These are phyloP conservation scores for Phanerochaete carnosa DNA, from an alignment of 768 basidiomycete species.

Conservation along the genomic window DNA sequence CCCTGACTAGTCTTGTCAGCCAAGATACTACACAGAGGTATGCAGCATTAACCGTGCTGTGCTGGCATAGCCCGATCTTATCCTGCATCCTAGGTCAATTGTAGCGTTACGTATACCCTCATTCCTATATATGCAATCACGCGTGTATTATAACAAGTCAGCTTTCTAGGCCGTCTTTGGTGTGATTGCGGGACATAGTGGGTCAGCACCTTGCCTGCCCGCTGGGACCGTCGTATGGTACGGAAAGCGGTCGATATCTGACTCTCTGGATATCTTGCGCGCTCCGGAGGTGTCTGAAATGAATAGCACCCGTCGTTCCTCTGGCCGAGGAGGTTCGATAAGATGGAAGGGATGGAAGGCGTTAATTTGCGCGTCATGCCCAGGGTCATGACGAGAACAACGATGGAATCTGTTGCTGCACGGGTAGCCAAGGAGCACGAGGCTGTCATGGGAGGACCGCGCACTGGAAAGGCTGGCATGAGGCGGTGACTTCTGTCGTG, in stretches of 20 bases:
- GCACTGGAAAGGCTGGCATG: not conserved
- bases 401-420: not conserved
- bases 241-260: not conserved
- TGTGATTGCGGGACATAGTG: not conserved
- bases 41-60: not conserved
- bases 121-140: not conserved
- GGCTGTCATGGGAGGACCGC: not conserved
- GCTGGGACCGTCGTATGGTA: not conserved
- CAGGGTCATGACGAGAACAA: not conserved
- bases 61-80: not conserved
- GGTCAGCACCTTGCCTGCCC: not conserved
- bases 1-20: not conserved
- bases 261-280: not conserved
- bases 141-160: not conserved
- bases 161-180: not conserved
- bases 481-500: not conserved
- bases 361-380: not conserved
- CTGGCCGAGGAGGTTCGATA: not conserved
- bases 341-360: constrained; percentile 2
- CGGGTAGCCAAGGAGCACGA: not conserved
- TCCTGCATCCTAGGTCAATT: not conserved
- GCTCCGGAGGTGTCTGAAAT: not conserved
- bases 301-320: not conserved
- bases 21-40: not conserved
- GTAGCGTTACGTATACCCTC: not conserved